phyloP scores from a whole-genome alignment of 179 eudicot species.

The Silene vulgaris region DNA sequence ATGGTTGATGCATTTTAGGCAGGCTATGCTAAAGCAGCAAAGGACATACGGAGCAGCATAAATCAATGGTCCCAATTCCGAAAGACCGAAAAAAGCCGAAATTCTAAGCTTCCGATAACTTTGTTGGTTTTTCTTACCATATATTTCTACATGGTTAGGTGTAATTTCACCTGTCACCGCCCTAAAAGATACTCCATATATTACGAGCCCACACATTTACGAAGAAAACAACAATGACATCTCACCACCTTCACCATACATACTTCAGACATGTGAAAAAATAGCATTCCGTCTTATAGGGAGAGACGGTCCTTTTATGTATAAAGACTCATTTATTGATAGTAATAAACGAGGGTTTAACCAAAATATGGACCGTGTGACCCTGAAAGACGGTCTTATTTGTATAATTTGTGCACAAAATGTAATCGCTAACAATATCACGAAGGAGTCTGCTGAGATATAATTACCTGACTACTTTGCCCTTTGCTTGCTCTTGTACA shows the following conservation, averaged over 20 bases:
- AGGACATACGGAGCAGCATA: background rate
- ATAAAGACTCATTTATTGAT: no score
- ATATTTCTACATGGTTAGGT: background rate
- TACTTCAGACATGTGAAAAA: background rate
- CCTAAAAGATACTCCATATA: background rate
- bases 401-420: no score
- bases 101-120: background rate
- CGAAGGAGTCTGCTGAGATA: no score
- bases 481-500: no score
- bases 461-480: no score
- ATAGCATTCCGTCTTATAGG: background rate
- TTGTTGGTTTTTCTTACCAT: background rate
- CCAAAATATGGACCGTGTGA: no score
- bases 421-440: no score
- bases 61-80: background rate
- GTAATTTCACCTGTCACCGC: conserved; percentile 6
- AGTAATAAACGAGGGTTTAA: no score
- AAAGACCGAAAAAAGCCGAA: background rate
- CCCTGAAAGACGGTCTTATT: no score
- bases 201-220: background rate
- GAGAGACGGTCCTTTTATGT: no score
- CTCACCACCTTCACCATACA: background rate
- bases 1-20: no score
- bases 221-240: conserved; percentile 8
- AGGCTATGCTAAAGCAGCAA: background rate